Conservation (phyloP, 371 early-diverging fungal genomes). For the Syncephalastrum racemosum region DNA sequence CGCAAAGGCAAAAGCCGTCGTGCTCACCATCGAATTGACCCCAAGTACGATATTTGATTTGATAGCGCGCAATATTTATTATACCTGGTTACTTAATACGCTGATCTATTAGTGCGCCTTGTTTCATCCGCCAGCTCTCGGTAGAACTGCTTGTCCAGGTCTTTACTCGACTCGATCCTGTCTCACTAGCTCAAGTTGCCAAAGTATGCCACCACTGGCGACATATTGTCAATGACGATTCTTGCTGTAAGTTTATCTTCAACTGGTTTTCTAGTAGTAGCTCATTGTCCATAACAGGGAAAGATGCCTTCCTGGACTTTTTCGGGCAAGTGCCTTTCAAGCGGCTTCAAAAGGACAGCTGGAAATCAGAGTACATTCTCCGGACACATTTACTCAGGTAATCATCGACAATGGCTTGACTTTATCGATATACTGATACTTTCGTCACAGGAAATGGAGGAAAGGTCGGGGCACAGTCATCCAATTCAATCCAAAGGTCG, state of each 20-base stretch:
- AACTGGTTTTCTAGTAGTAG: background rate
- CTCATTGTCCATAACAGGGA: conserved; percentile 27
- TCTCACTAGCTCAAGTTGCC: conserved; percentile 32
- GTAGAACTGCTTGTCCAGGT: conserved; percentile 46
- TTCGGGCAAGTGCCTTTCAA: conserved; percentile 47
- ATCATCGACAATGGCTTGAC: background rate
- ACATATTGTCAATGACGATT: conserved; percentile 45
- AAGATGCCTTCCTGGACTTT: conserved; percentile 45
- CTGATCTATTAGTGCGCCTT: conserved; percentile 27
- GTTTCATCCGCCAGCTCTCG: conserved; percentile 41
- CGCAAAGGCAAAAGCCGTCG: conserved; percentile 12
- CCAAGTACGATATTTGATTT: no score
- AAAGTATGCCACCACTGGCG: conserved; percentile 49
- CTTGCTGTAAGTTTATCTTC: conserved; percentile 41
- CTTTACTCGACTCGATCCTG: conserved; percentile 48
- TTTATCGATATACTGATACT: background rate
- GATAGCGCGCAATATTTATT: background rate
- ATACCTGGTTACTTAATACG: background rate
- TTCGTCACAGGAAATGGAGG: conserved; percentile 42
- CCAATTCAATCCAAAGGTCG: conserved; percentile 44
- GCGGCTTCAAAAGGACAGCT: conserved; percentile 38
- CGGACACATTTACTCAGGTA: conserved; percentile 48
- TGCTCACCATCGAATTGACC: conserved; percentile 4
- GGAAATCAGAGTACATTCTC: conserved; percentile 53
- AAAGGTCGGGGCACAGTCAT: conserved; percentile 43